Conservation (phyloP, 1,284 basidiomycete genomes). For the Tilletia indica region DNA sequence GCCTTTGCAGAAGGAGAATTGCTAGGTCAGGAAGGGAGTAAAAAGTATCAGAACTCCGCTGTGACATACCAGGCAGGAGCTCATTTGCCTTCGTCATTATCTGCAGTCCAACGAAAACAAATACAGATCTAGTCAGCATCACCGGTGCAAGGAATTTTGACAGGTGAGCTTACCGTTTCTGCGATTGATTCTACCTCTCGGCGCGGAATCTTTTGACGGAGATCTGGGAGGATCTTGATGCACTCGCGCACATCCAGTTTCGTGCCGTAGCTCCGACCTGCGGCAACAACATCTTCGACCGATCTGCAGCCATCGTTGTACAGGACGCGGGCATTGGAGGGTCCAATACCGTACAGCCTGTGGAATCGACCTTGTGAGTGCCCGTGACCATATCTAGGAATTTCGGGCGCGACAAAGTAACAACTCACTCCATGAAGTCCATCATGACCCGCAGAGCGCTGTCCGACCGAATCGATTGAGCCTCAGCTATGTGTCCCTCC, state of each 20-base stretch:
- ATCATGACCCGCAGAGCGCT: constrained; percentile 39
- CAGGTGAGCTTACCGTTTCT: constrained; percentile 13
- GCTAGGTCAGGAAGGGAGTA: background rate
- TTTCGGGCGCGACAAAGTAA: background rate
- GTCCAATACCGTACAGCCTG: constrained; percentile 47
- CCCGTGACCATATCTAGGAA: no score
- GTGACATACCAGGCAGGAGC: constrained; percentile 17
- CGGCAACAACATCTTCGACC: constrained; percentile 38
- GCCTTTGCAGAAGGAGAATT: background rate
- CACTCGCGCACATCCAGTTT: constrained; percentile 24
- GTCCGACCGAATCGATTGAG: constrained; percentile 40
- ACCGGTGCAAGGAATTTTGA: background rate
- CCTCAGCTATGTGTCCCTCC: constrained; percentile 40
- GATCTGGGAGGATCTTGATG: constrained; percentile 37
- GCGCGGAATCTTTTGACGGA: constrained; percentile 31
- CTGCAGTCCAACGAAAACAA: background rate
- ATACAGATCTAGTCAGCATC: background rate
- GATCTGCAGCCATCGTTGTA: constrained; percentile 44
- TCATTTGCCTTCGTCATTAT: constrained; percentile 22
- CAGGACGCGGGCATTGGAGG: constrained; percentile 38
- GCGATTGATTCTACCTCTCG: constrained; percentile 36
- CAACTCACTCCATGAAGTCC: constrained; percentile 32
- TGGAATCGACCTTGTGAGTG: no score
- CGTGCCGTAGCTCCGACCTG: constrained; percentile 10
- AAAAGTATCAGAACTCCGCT: background rate